A percentile compares a stretch with the other conserved stretches of the same genome.
phyloP scores from a whole-genome alignment of 129 eudicot species.

The Centaurea solstitialis region DNA sequence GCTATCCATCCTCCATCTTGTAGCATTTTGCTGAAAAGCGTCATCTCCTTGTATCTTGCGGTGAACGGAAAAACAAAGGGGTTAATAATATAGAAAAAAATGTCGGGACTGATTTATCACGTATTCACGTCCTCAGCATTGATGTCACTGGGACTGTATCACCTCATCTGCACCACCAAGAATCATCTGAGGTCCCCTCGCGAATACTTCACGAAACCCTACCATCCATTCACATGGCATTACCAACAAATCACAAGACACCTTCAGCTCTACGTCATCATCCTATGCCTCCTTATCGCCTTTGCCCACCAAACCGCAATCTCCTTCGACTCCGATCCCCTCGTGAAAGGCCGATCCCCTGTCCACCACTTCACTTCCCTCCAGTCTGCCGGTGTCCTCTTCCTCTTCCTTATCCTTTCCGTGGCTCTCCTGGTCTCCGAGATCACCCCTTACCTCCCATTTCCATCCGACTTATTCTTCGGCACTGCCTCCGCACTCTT shows the following conservation, averaged over 20 bases:
- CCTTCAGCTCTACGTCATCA: conserved; percentile 59
- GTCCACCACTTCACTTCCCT: conserved; percentile 82
- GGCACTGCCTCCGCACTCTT: conserved; percentile 67
- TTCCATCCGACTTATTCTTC: conserved; percentile 74
- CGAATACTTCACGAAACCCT: conserved; percentile 72
- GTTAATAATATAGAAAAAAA: not conserved
- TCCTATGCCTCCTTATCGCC: conserved; percentile 61
- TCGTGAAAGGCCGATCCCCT: conserved; percentile 75
- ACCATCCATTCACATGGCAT: conserved; percentile 44
- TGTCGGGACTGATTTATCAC: conserved; percentile 50
- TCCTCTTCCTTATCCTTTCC: conserved; percentile 66
- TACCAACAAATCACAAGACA: conserved; percentile 30
- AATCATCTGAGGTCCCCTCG: conserved; percentile 68
- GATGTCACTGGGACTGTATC: conserved; percentile 65
- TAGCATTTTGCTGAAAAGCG: not conserved
- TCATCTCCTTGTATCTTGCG: not conserved
- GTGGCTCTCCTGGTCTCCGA: conserved; percentile 59
- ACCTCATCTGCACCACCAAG: conserved; percentile 64
- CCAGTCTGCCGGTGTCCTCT: conserved; percentile 60
- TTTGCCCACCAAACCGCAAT: conserved; percentile 55
- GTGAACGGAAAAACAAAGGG: not conserved
- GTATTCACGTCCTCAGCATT: conserved; percentile 52
- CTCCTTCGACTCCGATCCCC: conserved; percentile 68
- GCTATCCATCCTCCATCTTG: not conserved
- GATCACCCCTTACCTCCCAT: conserved; percentile 54